These are phyloP conservation scores for Cephaloascus fragrans DNA, from an alignment of 805 yeast species.

Conservation along the genomic window DNA sequence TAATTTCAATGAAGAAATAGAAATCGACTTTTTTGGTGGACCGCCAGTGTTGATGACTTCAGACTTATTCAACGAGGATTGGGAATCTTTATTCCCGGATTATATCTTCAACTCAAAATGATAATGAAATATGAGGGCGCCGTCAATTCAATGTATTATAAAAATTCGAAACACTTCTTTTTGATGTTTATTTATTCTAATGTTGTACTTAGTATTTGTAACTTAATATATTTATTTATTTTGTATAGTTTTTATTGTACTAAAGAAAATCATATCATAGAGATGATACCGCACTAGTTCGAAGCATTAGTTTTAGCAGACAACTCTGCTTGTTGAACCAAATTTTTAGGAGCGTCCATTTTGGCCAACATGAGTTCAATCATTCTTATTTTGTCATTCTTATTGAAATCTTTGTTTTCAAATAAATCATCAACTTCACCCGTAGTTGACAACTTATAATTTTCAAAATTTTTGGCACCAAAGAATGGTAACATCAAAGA, in stretches of 20 bases:
- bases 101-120: slow-evolving; percentile 20
- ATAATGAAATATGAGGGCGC: slow-evolving; percentile 4
- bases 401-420: slow-evolving; percentile 6
- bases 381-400: slow-evolving; percentile 10
- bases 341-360: slow-evolving; percentile 13
- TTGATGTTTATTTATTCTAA: not conserved
- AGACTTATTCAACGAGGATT: slow-evolving; percentile 34
- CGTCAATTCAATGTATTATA: no score
- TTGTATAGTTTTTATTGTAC: not conserved
- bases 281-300: not conserved
- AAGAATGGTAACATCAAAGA: slow-evolving; percentile 8
- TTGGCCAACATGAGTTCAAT: slow-evolving; percentile 11
- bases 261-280: not conserved
- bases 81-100: slow-evolving; percentile 42
- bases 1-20: slow-evolving; percentile 17
- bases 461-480: slow-evolving; percentile 10
- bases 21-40: slow-evolving; percentile 35
- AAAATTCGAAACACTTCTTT: not conserved
- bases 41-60: slow-evolving; percentile 45
- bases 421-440: slow-evolving; percentile 10
- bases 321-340: slow-evolving; percentile 21
- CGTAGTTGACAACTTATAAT: slow-evolving; percentile 5
- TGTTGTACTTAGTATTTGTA: no score
- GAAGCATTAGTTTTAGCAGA: slow-evolving; percentile 15
- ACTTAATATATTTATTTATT: no score